phyloP scores from a whole-genome alignment of 129 eudicot genomes.

The Tanacetum coccineum region DNA sequence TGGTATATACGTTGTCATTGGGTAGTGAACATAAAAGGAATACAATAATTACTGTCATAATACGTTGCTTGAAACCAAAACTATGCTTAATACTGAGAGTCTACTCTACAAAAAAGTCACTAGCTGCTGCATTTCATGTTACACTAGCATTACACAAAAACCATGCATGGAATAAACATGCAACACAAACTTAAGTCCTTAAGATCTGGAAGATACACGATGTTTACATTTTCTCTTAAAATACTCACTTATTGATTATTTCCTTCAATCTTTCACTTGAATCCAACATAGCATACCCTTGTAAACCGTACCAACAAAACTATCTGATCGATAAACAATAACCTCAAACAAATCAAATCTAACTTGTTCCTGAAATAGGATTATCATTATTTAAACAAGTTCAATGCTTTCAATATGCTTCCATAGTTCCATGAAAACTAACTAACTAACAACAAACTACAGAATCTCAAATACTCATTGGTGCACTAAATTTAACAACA shows the following conservation, averaged over 20 bases:
- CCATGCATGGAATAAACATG: conserved; percentile 4
- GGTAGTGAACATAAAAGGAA: neutral
- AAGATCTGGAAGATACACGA: conserved; percentile 19
- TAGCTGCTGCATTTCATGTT: neutral
- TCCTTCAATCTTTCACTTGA: neutral
- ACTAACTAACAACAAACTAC: conserved; percentile 15
- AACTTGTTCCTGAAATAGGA: neutral
- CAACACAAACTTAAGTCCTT: conserved; percentile 7
- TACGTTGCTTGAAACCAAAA: conserved; percentile 11
- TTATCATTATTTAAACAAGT: conserved; percentile 6
- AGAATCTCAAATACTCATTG: conserved; percentile 1
- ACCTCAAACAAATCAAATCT: conserved; percentile 14
- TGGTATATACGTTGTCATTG: neutral
- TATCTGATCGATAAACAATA: neutral
- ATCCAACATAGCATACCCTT: conserved; percentile 15
- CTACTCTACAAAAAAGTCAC: neutral
- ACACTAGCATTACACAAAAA: neutral
- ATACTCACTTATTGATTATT: neutral
- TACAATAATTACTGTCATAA: neutral
- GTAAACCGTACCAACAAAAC: conserved; percentile 5
- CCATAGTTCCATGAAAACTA: neutral
- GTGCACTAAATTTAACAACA: conserved; percentile 16
- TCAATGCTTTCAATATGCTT: conserved; percentile 18
- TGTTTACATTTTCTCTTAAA: conserved; percentile 3
- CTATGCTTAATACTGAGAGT: neutral